Evolutionary conservation across 208 protist genomes (phyloP).

Genomic region (Eutreptiella sp.): DNA sequence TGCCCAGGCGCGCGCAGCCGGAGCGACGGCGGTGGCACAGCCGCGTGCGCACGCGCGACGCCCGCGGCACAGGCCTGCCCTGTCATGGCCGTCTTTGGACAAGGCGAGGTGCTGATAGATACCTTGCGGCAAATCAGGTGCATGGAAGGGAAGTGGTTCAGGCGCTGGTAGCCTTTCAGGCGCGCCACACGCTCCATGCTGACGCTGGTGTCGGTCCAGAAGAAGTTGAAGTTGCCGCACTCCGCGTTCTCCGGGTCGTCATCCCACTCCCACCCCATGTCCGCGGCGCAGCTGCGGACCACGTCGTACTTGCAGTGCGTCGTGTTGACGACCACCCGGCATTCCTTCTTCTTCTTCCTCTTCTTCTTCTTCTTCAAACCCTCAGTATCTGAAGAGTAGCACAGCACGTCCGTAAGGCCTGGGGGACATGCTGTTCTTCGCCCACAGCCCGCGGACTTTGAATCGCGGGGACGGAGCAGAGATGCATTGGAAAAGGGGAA

Average conservation of each 20-base stretch:
- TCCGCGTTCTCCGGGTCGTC: conserved; percentile 58
- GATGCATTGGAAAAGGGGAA: no score
- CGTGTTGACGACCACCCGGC: conserved; percentile 58
- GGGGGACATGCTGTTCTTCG: no score
- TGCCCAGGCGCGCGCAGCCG: no score
- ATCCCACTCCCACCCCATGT: conserved; percentile 66
- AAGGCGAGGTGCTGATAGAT: no score
- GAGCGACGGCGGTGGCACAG: no score
- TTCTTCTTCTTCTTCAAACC: not conserved
- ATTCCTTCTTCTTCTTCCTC: conserved; percentile 19
- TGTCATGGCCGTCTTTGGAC: no score
- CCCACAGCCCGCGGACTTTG: no score
- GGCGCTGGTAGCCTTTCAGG: conserved; percentile 80
- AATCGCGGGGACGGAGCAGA: no score
- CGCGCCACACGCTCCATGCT: conserved; percentile 71
- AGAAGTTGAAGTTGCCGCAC: conserved; percentile 79
- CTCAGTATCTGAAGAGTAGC: no score
- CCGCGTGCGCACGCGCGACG: no score
- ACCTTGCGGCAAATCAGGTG: conserved; percentile 83
- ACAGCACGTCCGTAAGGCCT: no score
- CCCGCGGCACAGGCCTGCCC: no score
- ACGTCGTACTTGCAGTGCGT: conserved; percentile 70
- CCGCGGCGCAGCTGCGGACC: conserved; percentile 57
- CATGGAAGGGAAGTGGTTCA: conserved; percentile 93
- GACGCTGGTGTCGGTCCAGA: conserved; percentile 85